phyloP scores from a whole-genome alignment of 73 alveolate genomes.

The Paramecium tetraurelia region DNA sequence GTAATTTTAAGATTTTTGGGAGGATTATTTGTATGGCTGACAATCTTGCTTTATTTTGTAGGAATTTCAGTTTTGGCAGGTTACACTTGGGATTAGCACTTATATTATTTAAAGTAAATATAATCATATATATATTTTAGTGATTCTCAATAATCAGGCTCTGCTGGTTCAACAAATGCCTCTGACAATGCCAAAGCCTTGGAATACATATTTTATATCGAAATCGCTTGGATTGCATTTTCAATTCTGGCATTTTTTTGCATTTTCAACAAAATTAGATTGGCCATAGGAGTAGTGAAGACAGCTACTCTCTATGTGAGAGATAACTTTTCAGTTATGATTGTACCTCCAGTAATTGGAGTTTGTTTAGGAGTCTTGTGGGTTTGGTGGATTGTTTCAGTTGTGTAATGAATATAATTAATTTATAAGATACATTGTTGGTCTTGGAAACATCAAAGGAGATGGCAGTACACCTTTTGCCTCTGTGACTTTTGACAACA shows the following conservation, averaged over 20 bases:
- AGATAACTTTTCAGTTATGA: constrained; percentile 68
- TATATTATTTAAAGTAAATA: background rate
- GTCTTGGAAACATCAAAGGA: constrained; percentile 80
- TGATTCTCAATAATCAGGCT: background rate
- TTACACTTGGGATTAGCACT: background rate
- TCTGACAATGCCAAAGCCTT: background rate
- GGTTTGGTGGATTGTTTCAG: constrained; percentile 79
- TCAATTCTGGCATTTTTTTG: constrained; percentile 72
- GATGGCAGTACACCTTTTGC: constrained; percentile 68
- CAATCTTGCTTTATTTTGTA: constrained; percentile 37
- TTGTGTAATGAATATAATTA: constrained; percentile 52
- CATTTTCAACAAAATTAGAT: constrained; percentile 83
- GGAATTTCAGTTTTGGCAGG: constrained; percentile 33
- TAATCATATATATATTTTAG: background rate
- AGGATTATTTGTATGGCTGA: constrained; percentile 50
- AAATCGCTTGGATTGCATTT: constrained; percentile 35
- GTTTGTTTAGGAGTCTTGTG: constrained; percentile 65
- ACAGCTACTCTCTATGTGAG: constrained; percentile 84
- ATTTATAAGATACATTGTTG: constrained; percentile 48
- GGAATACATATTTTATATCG: background rate
- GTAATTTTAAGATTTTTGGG: constrained; percentile 44
- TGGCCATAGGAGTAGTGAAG: constrained; percentile 83
- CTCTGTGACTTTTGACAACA: constrained; percentile 78
- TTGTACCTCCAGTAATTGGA: constrained; percentile 83
- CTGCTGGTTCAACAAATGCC: background rate